Conservation (phyloP, 192 early-diverging fungal genomes). For the Lunasporangiospora selenospora region DNA sequence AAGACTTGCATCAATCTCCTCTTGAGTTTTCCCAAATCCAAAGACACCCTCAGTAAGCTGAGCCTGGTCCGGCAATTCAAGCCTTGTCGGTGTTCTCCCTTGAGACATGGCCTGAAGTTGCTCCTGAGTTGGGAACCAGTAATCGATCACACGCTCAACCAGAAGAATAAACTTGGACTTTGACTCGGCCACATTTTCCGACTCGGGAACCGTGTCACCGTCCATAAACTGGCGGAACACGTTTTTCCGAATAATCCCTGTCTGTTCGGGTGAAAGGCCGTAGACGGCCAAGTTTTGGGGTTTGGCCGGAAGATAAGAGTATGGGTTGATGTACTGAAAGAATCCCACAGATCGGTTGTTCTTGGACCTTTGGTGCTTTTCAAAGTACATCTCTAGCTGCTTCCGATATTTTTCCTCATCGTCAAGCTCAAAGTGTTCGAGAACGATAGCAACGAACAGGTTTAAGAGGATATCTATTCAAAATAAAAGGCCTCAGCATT, state of each 20-base stretch:
- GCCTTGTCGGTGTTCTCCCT: not conserved
- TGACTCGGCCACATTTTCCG: conserved; percentile 22
- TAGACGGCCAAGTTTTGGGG: conserved; percentile 29
- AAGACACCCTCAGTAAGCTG: not conserved
- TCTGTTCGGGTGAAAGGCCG: conserved; percentile 22
- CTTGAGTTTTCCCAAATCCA: conserved; percentile 40
- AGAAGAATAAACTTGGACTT: conserved; percentile 23
- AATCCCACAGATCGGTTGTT: conserved; percentile 35
- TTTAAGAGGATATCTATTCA: conserved; percentile 60
- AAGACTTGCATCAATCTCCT: conserved; percentile 38
- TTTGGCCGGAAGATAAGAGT: conserved; percentile 33
- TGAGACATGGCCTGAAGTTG: conserved; percentile 21
- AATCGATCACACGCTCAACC: conserved; percentile 28
- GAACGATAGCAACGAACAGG: conserved; percentile 68
- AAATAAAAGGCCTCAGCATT: too few relatives aligned
- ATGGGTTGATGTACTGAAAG: conserved; percentile 43
- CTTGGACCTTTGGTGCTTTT: conserved; percentile 33
- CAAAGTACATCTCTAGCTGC: conserved; percentile 53
- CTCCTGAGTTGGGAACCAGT: conserved; percentile 38
- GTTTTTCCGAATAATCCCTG: conserved; percentile 27
- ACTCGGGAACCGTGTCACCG: conserved; percentile 20
- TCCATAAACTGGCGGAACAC: conserved; percentile 39
- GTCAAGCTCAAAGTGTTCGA: conserved; percentile 67
- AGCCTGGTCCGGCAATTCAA: conserved; percentile 1
- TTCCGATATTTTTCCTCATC: conserved; percentile 64